Conservation (phyloP, 768 basidiomycete genomes). For the Pleurotus giganteus region DNA sequence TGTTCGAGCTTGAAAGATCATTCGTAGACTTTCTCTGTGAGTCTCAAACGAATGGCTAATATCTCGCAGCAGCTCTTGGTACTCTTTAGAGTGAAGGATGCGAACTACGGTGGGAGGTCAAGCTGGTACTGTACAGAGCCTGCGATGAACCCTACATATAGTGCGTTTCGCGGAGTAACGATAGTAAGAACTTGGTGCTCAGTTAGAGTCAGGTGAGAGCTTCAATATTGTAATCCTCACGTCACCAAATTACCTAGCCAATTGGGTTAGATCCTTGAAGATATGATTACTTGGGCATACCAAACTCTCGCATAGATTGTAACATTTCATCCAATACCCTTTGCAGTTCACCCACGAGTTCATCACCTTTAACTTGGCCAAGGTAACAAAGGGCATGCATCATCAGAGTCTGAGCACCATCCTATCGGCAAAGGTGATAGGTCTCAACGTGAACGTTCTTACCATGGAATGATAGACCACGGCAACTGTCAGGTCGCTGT, state of each 20-base stretch:
- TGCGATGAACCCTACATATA: not conserved
- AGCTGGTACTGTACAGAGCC: not conserved
- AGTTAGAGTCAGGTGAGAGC: not conserved
- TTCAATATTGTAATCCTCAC: not conserved
- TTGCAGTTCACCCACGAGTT: constrained; percentile 9
- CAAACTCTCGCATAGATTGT: constrained; percentile 9
- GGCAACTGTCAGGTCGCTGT: not conserved
- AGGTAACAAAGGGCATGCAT: constrained; percentile 5
- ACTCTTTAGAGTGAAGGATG: constrained; percentile 5
- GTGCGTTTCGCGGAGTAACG: constrained; percentile 3
- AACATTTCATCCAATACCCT: not conserved
- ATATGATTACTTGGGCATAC: constrained; percentile 5
- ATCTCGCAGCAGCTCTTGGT: not conserved
- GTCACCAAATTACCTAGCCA: constrained; percentile 3
- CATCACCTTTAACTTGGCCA: constrained; percentile 10
- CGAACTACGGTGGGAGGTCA: not conserved
- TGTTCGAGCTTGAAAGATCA: constrained; percentile 1
- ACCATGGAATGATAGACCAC: constrained; percentile 8
- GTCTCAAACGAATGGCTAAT: not conserved
- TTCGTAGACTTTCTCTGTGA: not conserved
- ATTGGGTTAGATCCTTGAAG: not conserved
- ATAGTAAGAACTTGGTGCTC: not conserved
- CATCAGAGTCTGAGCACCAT: not conserved
- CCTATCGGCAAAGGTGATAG: not conserved
- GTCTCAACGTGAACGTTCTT: not conserved